Evolutionary conservation across 371 early-diverging fungal species (phyloP).

Genomic region (Apophysomyces variabilis): DNA sequence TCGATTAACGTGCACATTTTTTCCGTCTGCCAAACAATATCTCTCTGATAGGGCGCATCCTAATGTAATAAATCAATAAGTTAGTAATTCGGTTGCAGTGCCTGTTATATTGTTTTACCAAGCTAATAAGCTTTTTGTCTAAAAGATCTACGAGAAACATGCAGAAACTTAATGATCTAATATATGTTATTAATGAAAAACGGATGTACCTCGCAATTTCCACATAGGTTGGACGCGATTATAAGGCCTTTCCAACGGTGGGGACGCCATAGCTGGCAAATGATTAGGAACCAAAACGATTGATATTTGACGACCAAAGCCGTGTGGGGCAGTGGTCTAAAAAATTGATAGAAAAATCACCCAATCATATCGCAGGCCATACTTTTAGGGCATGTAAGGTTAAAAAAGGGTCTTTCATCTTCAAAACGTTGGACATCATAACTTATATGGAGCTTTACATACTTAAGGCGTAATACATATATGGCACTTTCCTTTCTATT

Average conservation of each 20-base stretch:
- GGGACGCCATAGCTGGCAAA: background rate
- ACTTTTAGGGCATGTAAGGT: too few relatives aligned
- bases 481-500: too few relatives aligned
- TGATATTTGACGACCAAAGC: background rate
- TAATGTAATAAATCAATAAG: constrained; percentile 9
- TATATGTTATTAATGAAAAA: background rate
- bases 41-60: constrained; percentile 49
- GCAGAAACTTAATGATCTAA: background rate
- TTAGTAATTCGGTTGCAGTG: background rate
- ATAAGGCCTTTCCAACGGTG: constrained; percentile 2
- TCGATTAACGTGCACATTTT: constrained; percentile 46
- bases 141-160: background rate
- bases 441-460: too few relatives aligned
- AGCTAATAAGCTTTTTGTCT: constrained; percentile 2
- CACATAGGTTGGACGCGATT: constrained; percentile 9
- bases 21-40: constrained; percentile 29
- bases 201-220: background rate
- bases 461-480: too few relatives aligned
- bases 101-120: background rate
- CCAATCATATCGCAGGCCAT: too few relatives aligned
- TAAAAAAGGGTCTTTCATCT: too few relatives aligned
- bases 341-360: background rate
- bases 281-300: background rate
- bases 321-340: background rate
- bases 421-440: too few relatives aligned